These are phyloP conservation scores for Fusarium concolor DNA, from an alignment of 2,329 filamentous ascomycete genomes.

Conservation along the genomic window DNA sequence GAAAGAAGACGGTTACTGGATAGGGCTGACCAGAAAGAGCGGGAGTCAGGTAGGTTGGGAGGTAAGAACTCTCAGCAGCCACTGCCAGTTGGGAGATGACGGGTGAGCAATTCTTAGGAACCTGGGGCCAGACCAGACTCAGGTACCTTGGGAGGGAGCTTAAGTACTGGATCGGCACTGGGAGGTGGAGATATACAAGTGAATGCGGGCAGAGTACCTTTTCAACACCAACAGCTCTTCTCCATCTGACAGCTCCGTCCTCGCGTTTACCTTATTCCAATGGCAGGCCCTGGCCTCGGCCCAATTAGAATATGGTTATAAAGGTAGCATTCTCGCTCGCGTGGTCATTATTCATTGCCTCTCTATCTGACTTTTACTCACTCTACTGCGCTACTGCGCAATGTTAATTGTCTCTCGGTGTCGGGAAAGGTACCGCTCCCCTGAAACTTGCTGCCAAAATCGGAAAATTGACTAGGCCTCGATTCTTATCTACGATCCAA, in stretches of 20 bases:
- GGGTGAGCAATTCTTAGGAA: slow-evolving; percentile 21
- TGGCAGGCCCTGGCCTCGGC: slow-evolving; percentile 10
- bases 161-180: slow-evolving; percentile 17
- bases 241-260: slow-evolving; percentile 15
- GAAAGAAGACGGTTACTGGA: slow-evolving; percentile 41
- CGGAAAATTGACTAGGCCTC: slow-evolving; percentile 13
- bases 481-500: slow-evolving; percentile 12
- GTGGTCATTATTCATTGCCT: slow-evolving; percentile 18
- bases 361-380: slow-evolving; percentile 8
- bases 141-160: slow-evolving; percentile 32
- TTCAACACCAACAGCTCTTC: slow-evolving; percentile 1
- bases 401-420: not conserved
- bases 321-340: slow-evolving; percentile 23
- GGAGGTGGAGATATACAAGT: slow-evolving; percentile 17
- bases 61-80: slow-evolving; percentile 32
- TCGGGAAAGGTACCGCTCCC: slow-evolving; percentile 18
- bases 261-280: slow-evolving; percentile 11
- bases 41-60: slow-evolving; percentile 28
- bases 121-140: slow-evolving; percentile 4
- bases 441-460: slow-evolving; percentile 24
- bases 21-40: slow-evolving; percentile 46
- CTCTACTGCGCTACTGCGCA: slow-evolving; percentile 16
- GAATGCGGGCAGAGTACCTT: slow-evolving; percentile 27
- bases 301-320: slow-evolving; percentile 30
- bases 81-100: slow-evolving; percentile 30